Base-by-base conservation (phyloP, 495 filamentous ascomycete species). In the Hyaloscypha finlandica region DNA sequence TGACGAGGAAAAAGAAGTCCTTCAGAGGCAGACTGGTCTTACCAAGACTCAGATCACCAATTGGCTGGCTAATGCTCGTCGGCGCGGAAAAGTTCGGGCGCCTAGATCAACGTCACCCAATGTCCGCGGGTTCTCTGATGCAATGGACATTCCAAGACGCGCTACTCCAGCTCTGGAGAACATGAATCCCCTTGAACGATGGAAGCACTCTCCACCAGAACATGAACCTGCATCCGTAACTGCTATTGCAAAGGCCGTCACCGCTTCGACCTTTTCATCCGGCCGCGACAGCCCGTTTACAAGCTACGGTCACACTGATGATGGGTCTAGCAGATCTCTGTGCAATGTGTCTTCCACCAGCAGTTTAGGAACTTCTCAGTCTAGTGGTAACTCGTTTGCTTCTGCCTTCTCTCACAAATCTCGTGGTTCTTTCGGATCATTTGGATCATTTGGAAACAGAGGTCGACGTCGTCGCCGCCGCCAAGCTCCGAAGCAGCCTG, bases 61-160 rank as follows among this genome's bases (percentile, higher is more conserved):
- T 73, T 95, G 92, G 92, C 84, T 96, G 12, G 92, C 92, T 59
- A 96, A 96, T 75, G 90, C 92, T 63, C 87, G 92, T 48, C 85
- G 92, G 42, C 81, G 92, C 63, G 86, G 89, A 64, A 94, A 94
- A 80, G 84, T 89, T 61, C 83, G 85, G 32, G 79, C 85, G 31
- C 79, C 83, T 25, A 78, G 84, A 61, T 85, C 84, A 22, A 86
- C 81, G 20, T 85, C 83, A 30, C 87, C 87, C 19, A 84, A 85
- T 63, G 76, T 85, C 22, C 79, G 79, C 29, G 75, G 74, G 63
- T 79, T 75, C 65, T 72, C 83, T n/a, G 83, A 83, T 60, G 84
- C 85, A 5, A 86, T 94, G 63, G 85, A 92, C 71, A 92, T 94
- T 22, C 81, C 90, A 75, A 25, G 79, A 73, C 64, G 76, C 79